Conservation (phyloP, 176 grass and related monocot species). For the Canna indica region DNA sequence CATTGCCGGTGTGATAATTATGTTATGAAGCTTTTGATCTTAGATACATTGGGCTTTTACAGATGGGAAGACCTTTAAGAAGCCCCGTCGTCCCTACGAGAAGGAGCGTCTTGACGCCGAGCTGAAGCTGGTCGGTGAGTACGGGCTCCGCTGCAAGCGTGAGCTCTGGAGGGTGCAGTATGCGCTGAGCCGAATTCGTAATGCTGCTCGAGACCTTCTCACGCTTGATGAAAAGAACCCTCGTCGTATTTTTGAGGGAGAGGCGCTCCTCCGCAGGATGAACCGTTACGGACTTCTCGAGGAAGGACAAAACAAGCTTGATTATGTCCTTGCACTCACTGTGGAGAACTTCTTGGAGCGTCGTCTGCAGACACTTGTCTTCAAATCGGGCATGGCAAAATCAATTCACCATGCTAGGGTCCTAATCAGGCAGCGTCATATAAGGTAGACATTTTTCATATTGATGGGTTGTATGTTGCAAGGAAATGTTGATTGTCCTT, state of each 20-base stretch:
- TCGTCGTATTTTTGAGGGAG: slow-evolving; percentile 32
- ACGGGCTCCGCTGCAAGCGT: slow-evolving; percentile 32
- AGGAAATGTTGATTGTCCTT: background rate
- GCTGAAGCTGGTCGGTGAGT: slow-evolving; percentile 47
- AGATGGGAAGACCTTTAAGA: slow-evolving; percentile 80
- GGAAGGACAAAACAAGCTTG: slow-evolving; percentile 37
- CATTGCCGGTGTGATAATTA: background rate
- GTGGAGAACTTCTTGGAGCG: slow-evolving; percentile 40
- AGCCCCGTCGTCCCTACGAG: slow-evolving; percentile 60
- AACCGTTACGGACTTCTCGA: slow-evolving; percentile 31
- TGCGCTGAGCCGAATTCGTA: slow-evolving; percentile 31
- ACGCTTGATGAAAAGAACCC: slow-evolving; percentile 38
- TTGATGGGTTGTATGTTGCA: background rate
- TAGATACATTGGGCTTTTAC: background rate
- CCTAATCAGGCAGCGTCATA: slow-evolving; percentile 45
- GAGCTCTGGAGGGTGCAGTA: slow-evolving; percentile 39
- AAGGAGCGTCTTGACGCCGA: slow-evolving; percentile 67
- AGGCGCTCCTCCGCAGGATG: slow-evolving; percentile 36
- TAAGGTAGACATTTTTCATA: slow-evolving; percentile 19
- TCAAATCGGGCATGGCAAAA: slow-evolving; percentile 55
- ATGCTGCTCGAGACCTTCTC: slow-evolving; percentile 34
- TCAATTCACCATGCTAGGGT: slow-evolving; percentile 56
- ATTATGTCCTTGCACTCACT: slow-evolving; percentile 39
- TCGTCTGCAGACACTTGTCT: slow-evolving; percentile 43
- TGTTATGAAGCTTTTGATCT: no score